Percentiles rank a stretch among this genome's conserved stretches.
Evolutionary conservation across 1,139 yeast species (phyloP).

Genomic region (Suhomyces anneliseae): DNA sequence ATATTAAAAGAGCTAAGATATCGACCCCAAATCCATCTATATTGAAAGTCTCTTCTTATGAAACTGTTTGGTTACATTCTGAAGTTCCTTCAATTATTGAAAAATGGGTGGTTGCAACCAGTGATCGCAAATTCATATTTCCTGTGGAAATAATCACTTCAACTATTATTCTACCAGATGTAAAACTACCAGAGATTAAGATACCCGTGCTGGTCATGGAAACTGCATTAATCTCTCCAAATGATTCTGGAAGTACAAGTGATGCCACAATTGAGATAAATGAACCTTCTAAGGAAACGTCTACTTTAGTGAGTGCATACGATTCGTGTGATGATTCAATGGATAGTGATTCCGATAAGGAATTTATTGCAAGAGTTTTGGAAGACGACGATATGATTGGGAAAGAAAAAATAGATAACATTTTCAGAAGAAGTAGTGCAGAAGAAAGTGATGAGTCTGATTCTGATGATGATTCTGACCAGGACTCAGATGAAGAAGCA

Average conservation of each 20-base stretch:
- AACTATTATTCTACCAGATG: constrained; percentile 24
- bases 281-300: not conserved
- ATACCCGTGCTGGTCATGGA: not conserved
- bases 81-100: constrained; percentile 32
- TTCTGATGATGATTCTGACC: constrained; percentile 27
- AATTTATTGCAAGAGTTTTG: not conserved
- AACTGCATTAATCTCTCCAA: not conserved
- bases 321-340: not conserved
- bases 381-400: not conserved
- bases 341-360: constrained; percentile 2
- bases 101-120: constrained; percentile 47
- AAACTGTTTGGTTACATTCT: constrained; percentile 22
- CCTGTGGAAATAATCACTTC: constrained; percentile 42
- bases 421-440: not conserved
- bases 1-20: constrained; percentile 7
- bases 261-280: constrained; percentile 4
- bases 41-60: constrained; percentile 13
- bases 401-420: constrained; percentile 1
- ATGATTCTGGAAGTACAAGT: constrained; percentile 4
- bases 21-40: constrained; percentile 21
- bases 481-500: constrained; percentile 10
- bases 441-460: constrained; percentile 9
- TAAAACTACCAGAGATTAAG: not conserved
- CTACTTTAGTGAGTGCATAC: not conserved
- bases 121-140: constrained; percentile 32